Conservation (phyloP, 768 basidiomycete species). For the Pleurotus djamor region DNA sequence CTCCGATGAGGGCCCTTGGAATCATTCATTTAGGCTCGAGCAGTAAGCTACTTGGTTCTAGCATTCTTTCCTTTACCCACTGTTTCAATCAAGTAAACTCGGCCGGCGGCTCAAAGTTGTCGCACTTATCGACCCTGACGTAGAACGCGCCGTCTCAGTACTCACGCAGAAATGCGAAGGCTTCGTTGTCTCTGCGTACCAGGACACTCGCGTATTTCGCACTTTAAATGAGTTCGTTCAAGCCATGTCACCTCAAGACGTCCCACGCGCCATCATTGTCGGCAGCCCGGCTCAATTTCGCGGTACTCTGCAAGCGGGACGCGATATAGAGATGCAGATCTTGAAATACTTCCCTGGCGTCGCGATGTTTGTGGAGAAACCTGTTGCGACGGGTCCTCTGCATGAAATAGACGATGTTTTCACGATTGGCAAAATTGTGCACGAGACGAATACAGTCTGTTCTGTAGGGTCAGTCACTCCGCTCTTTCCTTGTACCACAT, state of each 20-base stretch:
- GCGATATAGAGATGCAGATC: constrained; percentile 86
- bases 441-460: constrained; percentile 70
- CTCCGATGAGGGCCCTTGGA: constrained; percentile 88
- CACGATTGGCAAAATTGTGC: constrained; percentile 67
- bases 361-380: constrained; percentile 91
- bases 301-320: constrained; percentile 68
- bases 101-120: constrained; percentile 94
- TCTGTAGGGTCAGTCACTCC: constrained; percentile 71
- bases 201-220: constrained; percentile 80
- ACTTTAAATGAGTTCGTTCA: constrained; percentile 83
- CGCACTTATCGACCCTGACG: constrained; percentile 88
- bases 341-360: constrained; percentile 84
- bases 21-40: constrained; percentile 88
- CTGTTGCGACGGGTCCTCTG: constrained; percentile 79
- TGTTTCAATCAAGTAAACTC: constrained; percentile 62
- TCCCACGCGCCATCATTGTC: constrained; percentile 83
- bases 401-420: constrained; percentile 67
- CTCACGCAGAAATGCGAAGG: constrained; percentile 89
- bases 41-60: constrained; percentile 46
- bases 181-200: constrained; percentile 94
- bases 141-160: constrained; percentile 74
- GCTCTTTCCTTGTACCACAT: neutral
- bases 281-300: constrained; percentile 92
- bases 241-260: constrained; percentile 52
- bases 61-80: neutral